Evolutionary conservation across 306 rosid species (phyloP).

Genomic region (Heteromeles arbutifolia): DNA sequence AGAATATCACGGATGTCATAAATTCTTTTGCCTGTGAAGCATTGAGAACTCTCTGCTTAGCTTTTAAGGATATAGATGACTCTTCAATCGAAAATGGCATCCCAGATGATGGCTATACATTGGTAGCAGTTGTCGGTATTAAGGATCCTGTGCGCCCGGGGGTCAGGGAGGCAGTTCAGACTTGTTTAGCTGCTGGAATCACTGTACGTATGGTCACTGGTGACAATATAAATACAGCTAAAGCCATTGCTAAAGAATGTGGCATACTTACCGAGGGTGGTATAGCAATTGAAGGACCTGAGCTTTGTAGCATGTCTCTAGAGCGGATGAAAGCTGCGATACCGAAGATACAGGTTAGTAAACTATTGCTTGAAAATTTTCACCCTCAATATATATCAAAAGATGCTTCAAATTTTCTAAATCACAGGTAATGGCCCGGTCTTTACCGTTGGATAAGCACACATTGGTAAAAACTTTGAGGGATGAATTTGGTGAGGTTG

Average conservation of each 20-base stretch:
- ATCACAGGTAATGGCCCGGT: slow-evolving; percentile 90
- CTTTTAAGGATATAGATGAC: slow-evolving; percentile 52
- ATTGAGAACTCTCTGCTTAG: slow-evolving; percentile 90
- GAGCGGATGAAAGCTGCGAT: slow-evolving; percentile 57
- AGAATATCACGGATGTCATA: slow-evolving; percentile 42
- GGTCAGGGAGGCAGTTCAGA: slow-evolving; percentile 79
- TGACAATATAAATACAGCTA: slow-evolving; percentile 86
- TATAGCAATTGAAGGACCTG: slow-evolving; percentile 68
- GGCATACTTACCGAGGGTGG: slow-evolving; percentile 81
- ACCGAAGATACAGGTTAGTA: slow-evolving; percentile 78
- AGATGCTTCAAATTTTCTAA: slow-evolving; percentile 16
- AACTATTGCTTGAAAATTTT: slow-evolving; percentile 12
- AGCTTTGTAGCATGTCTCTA: slow-evolving; percentile 50
- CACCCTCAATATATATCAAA: slow-evolving; percentile 1
- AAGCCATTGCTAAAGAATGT: slow-evolving; percentile 91
- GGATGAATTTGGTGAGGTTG: slow-evolving; percentile 66
- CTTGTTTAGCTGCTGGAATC: slow-evolving; percentile 83
- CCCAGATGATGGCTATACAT: slow-evolving; percentile 69
- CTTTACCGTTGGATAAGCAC: slow-evolving; percentile 77
- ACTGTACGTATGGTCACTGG: slow-evolving; percentile 97
- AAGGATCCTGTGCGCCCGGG: slow-evolving; percentile 94
- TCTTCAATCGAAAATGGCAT: slow-evolving; percentile 19
- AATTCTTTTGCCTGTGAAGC: slow-evolving; percentile 79
- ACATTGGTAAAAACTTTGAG: slow-evolving; percentile 65
- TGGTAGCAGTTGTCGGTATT: slow-evolving; percentile 76